Evolutionary conservation across 108 stramenopile species (phyloP).

Genomic region (Nitzschia sp.): DNA sequence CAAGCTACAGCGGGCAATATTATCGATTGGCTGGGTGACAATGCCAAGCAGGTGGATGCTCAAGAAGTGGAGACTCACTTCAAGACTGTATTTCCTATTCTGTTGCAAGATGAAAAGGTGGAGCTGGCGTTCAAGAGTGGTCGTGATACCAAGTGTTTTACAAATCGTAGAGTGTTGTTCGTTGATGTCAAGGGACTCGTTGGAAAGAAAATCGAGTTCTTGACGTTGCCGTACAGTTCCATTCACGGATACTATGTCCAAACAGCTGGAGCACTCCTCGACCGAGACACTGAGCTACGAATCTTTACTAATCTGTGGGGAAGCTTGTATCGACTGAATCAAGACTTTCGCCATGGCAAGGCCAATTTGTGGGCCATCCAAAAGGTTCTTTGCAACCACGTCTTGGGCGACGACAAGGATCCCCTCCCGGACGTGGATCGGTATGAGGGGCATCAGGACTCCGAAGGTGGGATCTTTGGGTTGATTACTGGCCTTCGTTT

Average conservation of each 20-base stretch:
- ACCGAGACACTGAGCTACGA: conserved; percentile 61
- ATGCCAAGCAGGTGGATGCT: conserved; percentile 58
- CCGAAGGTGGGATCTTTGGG: conserved; percentile 24
- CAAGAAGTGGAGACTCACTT: conserved; percentile 41
- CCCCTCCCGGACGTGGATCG: conserved; percentile 28
- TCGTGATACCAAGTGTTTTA: conserved; percentile 56
- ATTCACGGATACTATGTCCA: conserved; percentile 74
- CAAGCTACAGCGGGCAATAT: conserved; percentile 51
- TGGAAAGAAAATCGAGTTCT: conserved; percentile 64
- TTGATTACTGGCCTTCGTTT: conserved; percentile 50
- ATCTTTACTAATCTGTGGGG: conserved; percentile 57
- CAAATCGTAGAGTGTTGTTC: conserved; percentile 43
- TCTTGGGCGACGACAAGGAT: conserved; percentile 54
- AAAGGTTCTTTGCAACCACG: conserved; percentile 52
- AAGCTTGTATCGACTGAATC: conserved; percentile 40
- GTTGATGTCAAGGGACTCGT: conserved; percentile 46
- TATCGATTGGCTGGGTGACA: conserved; percentile 58
- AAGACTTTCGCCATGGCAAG: conserved; percentile 61
- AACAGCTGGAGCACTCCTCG: conserved; percentile 68
- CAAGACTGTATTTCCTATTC: conserved; percentile 44
- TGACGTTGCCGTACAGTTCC: conserved; percentile 55
- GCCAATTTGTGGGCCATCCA: conserved; percentile 67
- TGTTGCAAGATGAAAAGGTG: conserved; percentile 60
- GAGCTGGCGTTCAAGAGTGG: conserved; percentile 70
- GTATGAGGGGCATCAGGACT: conserved; percentile 34